A percentile compares a stretch with the other conserved stretches of the same genome.
Conservation (phyloP, 495 filamentous ascomycete genomes). For the Lindgomyces ingoldianus region DNA sequence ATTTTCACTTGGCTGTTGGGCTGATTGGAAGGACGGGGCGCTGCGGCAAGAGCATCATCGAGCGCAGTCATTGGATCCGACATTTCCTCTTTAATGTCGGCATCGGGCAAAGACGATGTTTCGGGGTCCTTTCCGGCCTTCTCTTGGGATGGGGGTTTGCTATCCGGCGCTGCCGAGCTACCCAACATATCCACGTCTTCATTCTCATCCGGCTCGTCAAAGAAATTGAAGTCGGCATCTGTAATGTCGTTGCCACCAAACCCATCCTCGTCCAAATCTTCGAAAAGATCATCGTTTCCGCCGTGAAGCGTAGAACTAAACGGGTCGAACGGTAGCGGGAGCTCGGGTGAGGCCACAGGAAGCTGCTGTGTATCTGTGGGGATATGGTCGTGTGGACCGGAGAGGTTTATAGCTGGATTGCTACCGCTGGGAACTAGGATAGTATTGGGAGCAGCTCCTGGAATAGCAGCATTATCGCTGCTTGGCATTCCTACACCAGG, state of each 20-base stretch:
- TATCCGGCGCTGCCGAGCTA: conserved; percentile 4
- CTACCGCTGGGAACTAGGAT: conserved; percentile 14
- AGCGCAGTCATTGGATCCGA: conserved; percentile 22
- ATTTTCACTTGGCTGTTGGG: not conserved
- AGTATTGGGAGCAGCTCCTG: conserved; percentile 9
- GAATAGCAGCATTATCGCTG: conserved; percentile 18
- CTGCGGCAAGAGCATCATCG: conserved; percentile 18
- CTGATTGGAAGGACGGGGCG: not conserved
- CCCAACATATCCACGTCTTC: conserved; percentile 37
- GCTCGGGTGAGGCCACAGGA: conserved; percentile 18
- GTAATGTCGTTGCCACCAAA: conserved; percentile 67
- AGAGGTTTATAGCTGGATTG: conserved; percentile 24
- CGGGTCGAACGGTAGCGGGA: conserved; percentile 16
- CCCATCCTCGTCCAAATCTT: conserved; percentile 51
- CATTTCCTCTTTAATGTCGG: conserved; percentile 14
- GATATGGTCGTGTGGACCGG: conserved; percentile 15
- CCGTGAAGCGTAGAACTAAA: conserved; percentile 9
- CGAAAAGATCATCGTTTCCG: conserved; percentile 67
- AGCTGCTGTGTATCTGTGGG: conserved; percentile 3
- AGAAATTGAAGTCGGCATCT: conserved; percentile 89
- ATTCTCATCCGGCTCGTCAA: conserved; percentile 64
- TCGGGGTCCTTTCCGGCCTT: not conserved
- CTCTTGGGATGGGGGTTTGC: not conserved
- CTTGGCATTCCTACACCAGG: conserved; percentile 26
- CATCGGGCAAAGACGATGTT: not conserved